Evolutionary conservation across 495 filamentous ascomycete species (phyloP).

Genomic region (Neurospora africana): DNA sequence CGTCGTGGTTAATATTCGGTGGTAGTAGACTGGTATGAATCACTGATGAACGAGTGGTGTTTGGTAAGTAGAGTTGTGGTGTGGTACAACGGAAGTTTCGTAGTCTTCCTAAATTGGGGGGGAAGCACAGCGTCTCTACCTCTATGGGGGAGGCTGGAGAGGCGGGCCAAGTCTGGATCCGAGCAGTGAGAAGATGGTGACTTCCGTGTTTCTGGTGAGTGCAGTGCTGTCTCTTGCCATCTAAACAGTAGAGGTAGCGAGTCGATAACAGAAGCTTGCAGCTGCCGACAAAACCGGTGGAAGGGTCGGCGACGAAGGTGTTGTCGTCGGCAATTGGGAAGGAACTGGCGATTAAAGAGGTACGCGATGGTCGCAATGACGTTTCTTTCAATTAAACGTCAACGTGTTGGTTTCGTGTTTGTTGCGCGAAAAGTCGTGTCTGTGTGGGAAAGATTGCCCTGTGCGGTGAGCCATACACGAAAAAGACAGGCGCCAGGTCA

Average conservation of each 20-base stretch:
- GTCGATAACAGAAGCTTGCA: neutral
- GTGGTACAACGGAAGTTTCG: neutral
- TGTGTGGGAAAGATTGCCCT: neutral
- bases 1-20: neutral
- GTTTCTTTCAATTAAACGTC: neutral
- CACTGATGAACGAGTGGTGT: neutral
- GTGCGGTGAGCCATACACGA: neutral
- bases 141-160: neutral
- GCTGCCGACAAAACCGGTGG: neutral
- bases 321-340: neutral
- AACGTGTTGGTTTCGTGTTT: neutral
- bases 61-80: neutral
- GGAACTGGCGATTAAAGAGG: neutral
- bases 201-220: neutral
- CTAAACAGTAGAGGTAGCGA: neutral
- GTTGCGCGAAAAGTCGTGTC: neutral
- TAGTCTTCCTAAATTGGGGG: neutral
- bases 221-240: neutral
- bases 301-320: neutral
- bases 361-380: neutral
- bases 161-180: neutral
- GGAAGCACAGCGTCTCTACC: neutral
- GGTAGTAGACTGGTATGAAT: neutral
- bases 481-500: neutral
- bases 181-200: neutral